Evolutionary conservation across 257 asterid species (phyloP).

Genomic region (Galeopsis tetrahit): DNA sequence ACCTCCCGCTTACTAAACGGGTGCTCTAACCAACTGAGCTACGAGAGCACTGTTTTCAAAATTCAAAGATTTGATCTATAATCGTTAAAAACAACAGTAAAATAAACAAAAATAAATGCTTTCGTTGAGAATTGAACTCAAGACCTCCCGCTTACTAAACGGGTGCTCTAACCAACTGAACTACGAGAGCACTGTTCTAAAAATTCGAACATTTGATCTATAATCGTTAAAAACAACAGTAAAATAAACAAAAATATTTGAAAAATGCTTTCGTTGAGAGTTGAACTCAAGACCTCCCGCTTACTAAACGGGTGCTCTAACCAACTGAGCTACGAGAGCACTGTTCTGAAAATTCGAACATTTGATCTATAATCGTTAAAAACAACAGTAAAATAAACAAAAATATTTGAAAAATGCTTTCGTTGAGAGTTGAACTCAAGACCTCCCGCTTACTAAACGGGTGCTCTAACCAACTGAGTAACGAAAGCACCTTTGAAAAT

Average conservation of each 20-base stretch:
- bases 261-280: slow-evolving; percentile 64
- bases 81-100: too few relatives aligned
- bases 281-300: slow-evolving; percentile 98
- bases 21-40: slow-evolving; percentile 99
- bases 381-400: too few relatives aligned
- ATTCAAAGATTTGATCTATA: background rate
- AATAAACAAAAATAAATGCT: too few relatives aligned
- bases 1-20: slow-evolving; percentile 99
- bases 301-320: slow-evolving; percentile 98
- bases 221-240: too few relatives aligned
- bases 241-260: too few relatives aligned
- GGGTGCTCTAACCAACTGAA: slow-evolving; percentile 98
- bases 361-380: too few relatives aligned
- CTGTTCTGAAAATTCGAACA: background rate
- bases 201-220: background rate
- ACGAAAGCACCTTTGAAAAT: slow-evolving; percentile 62
- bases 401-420: slow-evolving; percentile 33
- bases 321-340: slow-evolving; percentile 96
- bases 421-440: slow-evolving; percentile 91
- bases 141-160: slow-evolving; percentile 99
- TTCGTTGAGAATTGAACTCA: slow-evolving; percentile 92
- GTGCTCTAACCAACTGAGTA: slow-evolving; percentile 99
- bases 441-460: slow-evolving; percentile 99
- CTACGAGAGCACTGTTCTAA: slow-evolving; percentile 59
- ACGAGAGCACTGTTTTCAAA: slow-evolving; percentile 48